phyloP scores from a whole-genome alignment of 192 early-diverging fungal species.

The Geosiphon pyriformis region DNA sequence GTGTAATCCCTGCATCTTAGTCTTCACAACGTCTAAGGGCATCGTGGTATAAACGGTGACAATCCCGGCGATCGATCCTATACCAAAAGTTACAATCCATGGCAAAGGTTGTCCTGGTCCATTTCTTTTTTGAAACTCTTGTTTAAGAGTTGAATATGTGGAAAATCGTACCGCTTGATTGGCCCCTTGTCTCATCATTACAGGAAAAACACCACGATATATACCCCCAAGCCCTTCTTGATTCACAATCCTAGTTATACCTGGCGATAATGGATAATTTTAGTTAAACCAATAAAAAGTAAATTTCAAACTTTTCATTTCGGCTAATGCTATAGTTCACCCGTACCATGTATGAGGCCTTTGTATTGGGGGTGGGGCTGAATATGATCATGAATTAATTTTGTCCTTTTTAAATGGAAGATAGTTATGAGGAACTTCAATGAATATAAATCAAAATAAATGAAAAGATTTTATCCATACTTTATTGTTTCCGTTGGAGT shows the following conservation, averaged over 20 bases:
- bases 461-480: slow-evolving; percentile 33
- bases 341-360: slow-evolving; percentile 78
- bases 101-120: slow-evolving; percentile 40
- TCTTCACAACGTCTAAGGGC: slow-evolving; percentile 98
- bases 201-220: slow-evolving; percentile 86
- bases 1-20: slow-evolving; percentile 86
- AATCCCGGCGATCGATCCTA: slow-evolving; percentile 82
- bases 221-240: slow-evolving; percentile 75
- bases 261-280: slow-evolving; percentile 2
- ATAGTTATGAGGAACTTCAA: neutral
- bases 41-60: slow-evolving; percentile 95
- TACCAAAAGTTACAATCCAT: slow-evolving; percentile 55
- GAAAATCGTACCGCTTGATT: slow-evolving; percentile 92
- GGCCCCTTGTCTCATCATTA: slow-evolving; percentile 92
- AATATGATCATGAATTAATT: slow-evolving; percentile 90
- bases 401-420: slow-evolving; percentile 54
- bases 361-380: slow-evolving; percentile 63
- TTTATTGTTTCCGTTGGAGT: slow-evolving; percentile 95
- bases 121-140: slow-evolving; percentile 33
- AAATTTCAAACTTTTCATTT: neutral
- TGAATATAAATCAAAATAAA: slow-evolving; percentile 3
- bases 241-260: slow-evolving; percentile 52
- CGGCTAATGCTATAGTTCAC: too few relatives aligned
- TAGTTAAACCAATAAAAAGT: neutral
- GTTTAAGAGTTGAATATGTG: slow-evolving; percentile 74